These are phyloP conservation scores for Phellopilus nigrolimitatus DNA, from an alignment of 1,284 basidiomycete species.

Conservation along the genomic window DNA sequence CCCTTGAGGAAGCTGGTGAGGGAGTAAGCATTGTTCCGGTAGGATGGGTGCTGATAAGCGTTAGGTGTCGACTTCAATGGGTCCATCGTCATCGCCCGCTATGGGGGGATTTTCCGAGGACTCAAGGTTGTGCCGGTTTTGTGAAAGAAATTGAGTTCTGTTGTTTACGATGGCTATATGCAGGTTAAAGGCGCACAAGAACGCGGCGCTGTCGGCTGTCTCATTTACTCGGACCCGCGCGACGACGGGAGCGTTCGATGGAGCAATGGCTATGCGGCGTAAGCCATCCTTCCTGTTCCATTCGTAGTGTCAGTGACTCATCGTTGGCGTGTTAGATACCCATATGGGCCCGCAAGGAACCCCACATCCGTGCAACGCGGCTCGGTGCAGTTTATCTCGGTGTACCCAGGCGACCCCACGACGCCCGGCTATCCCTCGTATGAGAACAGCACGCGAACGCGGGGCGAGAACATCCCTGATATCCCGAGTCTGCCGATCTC, in stretches of 20 bases:
- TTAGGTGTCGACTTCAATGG: slow-evolving; percentile 71
- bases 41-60: neutral
- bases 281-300: neutral
- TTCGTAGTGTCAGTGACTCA: neutral
- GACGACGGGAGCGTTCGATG: slow-evolving; percentile 84
- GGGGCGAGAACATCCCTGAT: slow-evolving; percentile 67
- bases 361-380: slow-evolving; percentile 84
- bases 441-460: slow-evolving; percentile 71
- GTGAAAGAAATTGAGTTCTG: neutral
- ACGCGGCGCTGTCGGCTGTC: slow-evolving; percentile 67
- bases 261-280: slow-evolving; percentile 70
- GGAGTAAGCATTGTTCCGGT: neutral
- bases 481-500: slow-evolving; percentile 82
- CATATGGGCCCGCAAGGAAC: slow-evolving; percentile 86
- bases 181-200: slow-evolving; percentile 81
- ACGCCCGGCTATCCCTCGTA: slow-evolving; percentile 90
- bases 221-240: slow-evolving; percentile 86
- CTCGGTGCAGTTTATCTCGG: slow-evolving; percentile 76
- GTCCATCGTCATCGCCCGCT: slow-evolving; percentile 79
- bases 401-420: slow-evolving; percentile 81
- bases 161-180: neutral
- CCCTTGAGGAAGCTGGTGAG: slow-evolving; percentile 12
- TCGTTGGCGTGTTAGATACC: too few relatives aligned
- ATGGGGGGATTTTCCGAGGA: slow-evolving; percentile 80
- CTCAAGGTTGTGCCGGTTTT: slow-evolving; percentile 60